Base-by-base conservation (phyloP, 192 early-diverging fungal genomes). In the Dissophora ornata region DNA sequence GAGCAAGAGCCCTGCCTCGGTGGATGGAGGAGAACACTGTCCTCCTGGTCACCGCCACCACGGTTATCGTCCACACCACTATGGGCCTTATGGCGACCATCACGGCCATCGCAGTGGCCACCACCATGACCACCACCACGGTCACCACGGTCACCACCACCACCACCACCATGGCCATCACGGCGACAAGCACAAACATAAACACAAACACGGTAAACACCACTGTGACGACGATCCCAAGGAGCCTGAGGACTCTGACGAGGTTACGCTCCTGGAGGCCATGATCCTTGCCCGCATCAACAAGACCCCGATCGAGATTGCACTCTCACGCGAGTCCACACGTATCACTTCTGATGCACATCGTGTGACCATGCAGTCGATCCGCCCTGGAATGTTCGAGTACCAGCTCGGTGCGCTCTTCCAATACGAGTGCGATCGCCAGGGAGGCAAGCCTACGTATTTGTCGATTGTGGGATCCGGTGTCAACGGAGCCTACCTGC, bases 391-490 rank as follows among this genome's bases (percentile, higher is more conserved):
- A 21, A 82, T 83, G 64, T 87, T 82, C 67, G 94, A 97, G 80
- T 65, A 85, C 40, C 84, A 93, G 67, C 83, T 95, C 36, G 88
- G 93, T 51, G 91, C 93, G 0, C 83, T 91, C 42, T 96, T 98
- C 69, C 78, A 88, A 57, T 92, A 90, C 30, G 87, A 92, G 51
- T 89, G 83, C 61, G 81, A 88, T 42, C 79, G 84, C 30, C 81
- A 89, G 24, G 91, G 85, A 10, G 89, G 88, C 61, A 83, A 85
- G 73, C 93, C 95, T 60, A 91, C 94, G 1, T 98, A 98, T 81
- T 86, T 87, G 52, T 90, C 90, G 46, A 98, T 98, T 67, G 87
- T 94, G 1, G 96, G 90, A 6, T 68, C 84, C 24, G 96, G 93
- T 15, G 82, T 84, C 58, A 90, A 91, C 62, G 94, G 89, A 0